Evolutionary conservation across 495 filamentous ascomycete genomes (phyloP).

Genomic region (Copromyces sp.): DNA sequence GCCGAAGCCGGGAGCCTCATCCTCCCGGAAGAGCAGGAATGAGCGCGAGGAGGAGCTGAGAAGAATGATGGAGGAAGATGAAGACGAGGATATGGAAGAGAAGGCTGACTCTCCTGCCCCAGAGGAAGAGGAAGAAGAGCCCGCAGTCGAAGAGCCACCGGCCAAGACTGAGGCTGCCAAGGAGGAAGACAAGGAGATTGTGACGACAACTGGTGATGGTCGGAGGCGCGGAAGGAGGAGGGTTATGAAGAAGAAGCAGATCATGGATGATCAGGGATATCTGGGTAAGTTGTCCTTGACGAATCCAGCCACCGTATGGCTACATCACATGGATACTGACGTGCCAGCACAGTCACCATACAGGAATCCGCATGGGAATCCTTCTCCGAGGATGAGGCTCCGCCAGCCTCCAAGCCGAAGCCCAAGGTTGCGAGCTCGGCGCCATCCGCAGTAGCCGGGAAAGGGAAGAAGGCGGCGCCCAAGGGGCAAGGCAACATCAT

Average conservation of each 20-base stretch:
- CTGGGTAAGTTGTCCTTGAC: conserved; percentile 49
- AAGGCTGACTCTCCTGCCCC: conserved; percentile 6
- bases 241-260: conserved; percentile 80
- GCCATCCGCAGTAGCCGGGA: conserved; percentile 21
- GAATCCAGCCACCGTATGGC: not conserved
- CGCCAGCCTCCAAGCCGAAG: conserved; percentile 44
- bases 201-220: conserved; percentile 48
- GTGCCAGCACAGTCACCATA: conserved; percentile 60
- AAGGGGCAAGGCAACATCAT: conserved; percentile 82
- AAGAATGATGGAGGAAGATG: conserved; percentile 84
- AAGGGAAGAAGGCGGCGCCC: conserved; percentile 47
- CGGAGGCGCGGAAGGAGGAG: conserved; percentile 70
- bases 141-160: conserved; percentile 22
- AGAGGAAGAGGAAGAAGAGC: conserved; percentile 15
- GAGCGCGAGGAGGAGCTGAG: conserved; percentile 63
- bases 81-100: conserved; percentile 34
- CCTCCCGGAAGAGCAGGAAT: conserved; percentile 48
- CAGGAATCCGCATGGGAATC: conserved; percentile 89
- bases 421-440: conserved; percentile 29
- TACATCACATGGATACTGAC: conserved; percentile 6
- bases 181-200: conserved; percentile 44
- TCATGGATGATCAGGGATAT: conserved; percentile 90
- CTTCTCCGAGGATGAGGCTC: conserved; percentile 80
- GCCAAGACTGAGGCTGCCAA: conserved; percentile 24
- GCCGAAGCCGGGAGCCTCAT: conserved; percentile 23